phyloP scores from a whole-genome alignment of 2,329 filamentous ascomycete species.

The Pyrenophora teres region DNA sequence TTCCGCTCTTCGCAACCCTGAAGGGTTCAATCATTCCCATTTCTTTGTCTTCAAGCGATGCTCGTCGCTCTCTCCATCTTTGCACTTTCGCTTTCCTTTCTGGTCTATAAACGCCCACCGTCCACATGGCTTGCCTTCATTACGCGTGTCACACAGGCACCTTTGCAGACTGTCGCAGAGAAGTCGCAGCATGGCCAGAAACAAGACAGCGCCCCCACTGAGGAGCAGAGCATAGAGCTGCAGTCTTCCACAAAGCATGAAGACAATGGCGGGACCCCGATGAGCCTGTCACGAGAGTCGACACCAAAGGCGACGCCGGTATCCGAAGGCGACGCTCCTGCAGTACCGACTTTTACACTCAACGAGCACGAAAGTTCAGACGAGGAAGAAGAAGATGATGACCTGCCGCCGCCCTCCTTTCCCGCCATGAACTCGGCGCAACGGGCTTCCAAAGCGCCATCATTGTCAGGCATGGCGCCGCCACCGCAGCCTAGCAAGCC shows the following conservation, averaged over 20 bases:
- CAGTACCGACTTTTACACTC: slow-evolving; percentile 46
- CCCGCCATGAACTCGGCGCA: slow-evolving; percentile 55
- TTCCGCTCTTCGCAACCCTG: slow-evolving; percentile 12
- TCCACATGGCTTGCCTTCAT: slow-evolving; percentile 41
- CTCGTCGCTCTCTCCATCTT: slow-evolving; percentile 46
- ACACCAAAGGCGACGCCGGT: slow-evolving; percentile 40
- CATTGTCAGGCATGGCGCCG: slow-evolving; percentile 12
- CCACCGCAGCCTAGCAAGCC: slow-evolving; percentile 16
- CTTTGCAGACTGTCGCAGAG: slow-evolving; percentile 18
- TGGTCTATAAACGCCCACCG: slow-evolving; percentile 44
- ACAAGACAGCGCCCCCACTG: slow-evolving; percentile 13
- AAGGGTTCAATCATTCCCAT: slow-evolving; percentile 19
- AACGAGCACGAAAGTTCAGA: slow-evolving; percentile 41
- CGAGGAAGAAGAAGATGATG: slow-evolving; percentile 40
- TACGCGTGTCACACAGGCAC: slow-evolving; percentile 13
- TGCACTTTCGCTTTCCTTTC: slow-evolving; percentile 43
- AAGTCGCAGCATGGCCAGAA: slow-evolving; percentile 22
- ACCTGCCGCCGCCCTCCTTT: slow-evolving; percentile 49
- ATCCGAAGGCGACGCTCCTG: slow-evolving; percentile 17
- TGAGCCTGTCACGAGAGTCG: slow-evolving; percentile 31
- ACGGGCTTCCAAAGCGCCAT: slow-evolving; percentile 41
- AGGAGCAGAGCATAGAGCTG: slow-evolving; percentile 21
- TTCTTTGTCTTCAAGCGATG: slow-evolving; percentile 37
- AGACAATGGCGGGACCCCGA: not conserved
- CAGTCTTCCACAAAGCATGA: slow-evolving; percentile 13